Evolutionary conservation across 805 yeast species (phyloP).

Genomic region (Hanseniaspora meyeri): DNA sequence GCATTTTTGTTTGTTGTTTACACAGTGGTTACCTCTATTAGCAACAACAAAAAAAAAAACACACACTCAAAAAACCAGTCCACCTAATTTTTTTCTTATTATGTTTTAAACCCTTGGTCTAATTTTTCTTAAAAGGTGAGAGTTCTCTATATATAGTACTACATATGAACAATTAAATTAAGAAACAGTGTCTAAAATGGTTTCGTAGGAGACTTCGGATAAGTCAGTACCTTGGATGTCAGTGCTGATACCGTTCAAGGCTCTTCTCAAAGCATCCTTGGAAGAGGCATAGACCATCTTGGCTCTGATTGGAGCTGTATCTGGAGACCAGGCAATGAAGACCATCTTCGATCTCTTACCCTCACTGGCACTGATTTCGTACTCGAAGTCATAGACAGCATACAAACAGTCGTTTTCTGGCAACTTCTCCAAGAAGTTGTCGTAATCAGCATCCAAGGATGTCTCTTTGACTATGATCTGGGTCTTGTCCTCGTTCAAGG

Average conservation of each 20-base stretch:
- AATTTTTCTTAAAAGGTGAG: no score
- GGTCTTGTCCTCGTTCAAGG: constrained; percentile 74
- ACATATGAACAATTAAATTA: background rate
- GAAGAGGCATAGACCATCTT: constrained; percentile 99
- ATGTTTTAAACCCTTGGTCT: no score
- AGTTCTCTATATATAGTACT: no score
- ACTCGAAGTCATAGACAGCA: constrained; percentile 94
- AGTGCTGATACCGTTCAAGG: constrained; percentile 84
- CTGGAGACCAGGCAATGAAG: constrained; percentile 90
- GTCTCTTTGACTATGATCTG: constrained; percentile 82
- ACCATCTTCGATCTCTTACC: constrained; percentile 79
- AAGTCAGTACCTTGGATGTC: constrained; percentile 97
- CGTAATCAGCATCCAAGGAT: constrained; percentile 65
- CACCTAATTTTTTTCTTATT: no score
- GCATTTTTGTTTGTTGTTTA: no score
- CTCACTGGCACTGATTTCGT: constrained; percentile 77
- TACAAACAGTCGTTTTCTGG: constrained; percentile 95
- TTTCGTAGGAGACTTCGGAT: constrained; percentile 90
- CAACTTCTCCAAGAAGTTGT: constrained; percentile 69
- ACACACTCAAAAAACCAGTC: no score
- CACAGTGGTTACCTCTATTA: no score
- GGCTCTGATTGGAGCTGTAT: constrained; percentile 84
- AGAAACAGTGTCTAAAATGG: constrained; percentile 79
- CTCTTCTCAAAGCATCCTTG: constrained; percentile 93
- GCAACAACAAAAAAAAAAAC: no score